Evolutionary conservation across 2,329 filamentous ascomycete species (phyloP), one percentile per base, ranked within the genome.

Genomic region (Knufia petricola): DNA sequence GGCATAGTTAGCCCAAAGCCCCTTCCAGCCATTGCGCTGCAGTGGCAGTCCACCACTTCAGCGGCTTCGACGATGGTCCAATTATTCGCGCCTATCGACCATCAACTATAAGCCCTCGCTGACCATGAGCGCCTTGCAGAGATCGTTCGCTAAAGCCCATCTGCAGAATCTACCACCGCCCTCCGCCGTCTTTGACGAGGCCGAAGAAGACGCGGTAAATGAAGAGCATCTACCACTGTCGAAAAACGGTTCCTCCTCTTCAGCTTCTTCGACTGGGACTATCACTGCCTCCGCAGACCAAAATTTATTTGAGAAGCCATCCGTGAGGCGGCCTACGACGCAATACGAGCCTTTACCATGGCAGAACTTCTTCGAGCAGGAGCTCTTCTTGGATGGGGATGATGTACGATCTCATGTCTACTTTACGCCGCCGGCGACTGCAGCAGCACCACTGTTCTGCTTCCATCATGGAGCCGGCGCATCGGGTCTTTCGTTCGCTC

Each of bases 381-480:
- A 96, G 64, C 74, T 96, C 49, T 87, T 80, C 60, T 73, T 96
- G 32, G 60, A 65, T 17, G 59, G 65, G 21, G 53, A 66, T 31
- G 64, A 69, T 19, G 77, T 87, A 36, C 78, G 73, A 45, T 84
- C 89, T 62, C 92, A 98, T 70, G 85, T 79, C 50, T 96, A 96
- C 65, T 73, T 96, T 37, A 95, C 81, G 17, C 87, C 88, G 1
- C 89, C 90, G 1, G 61, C 64, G 1, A 63, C 70, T 7, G 75
- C 76, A 36, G 76, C 77, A 52, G 86, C 84, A 0, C 88, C 90
- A 0, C 72, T 98, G 3, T 89, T 98, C 65, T 84, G 96, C 51
- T 87, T 85, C 68, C 92, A 98, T 63, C 92, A 98, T 67, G 92
- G 92, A 32, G 92, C 87, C 34, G 92, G 92, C 13, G 94, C 89